Conservation (phyloP, 2,329 filamentous ascomycete genomes). For the Aureobasidium sp. region DNA sequence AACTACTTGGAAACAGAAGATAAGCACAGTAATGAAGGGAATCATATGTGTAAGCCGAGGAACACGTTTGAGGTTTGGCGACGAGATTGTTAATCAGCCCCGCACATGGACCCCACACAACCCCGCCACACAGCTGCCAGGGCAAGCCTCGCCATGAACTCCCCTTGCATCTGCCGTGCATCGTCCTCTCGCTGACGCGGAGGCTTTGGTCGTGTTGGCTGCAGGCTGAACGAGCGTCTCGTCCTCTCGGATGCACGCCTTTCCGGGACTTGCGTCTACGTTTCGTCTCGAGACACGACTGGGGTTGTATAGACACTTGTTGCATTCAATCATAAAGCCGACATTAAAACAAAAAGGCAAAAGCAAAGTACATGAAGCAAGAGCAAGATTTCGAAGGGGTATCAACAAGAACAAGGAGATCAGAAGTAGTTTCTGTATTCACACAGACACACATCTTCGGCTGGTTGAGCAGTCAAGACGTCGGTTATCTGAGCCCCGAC, state of each 20-base stretch:
- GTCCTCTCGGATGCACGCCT: neutral
- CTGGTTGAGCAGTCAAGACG: slow-evolving; percentile 31
- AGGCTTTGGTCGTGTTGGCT: too few relatives aligned
- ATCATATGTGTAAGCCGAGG: too few relatives aligned
- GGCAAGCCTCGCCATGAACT: too few relatives aligned
- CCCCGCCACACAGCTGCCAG: neutral
- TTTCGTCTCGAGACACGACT: too few relatives aligned
- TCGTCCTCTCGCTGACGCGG: too few relatives aligned
- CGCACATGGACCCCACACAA: too few relatives aligned
- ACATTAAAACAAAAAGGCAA: neutral
- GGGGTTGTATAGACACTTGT: too few relatives aligned
- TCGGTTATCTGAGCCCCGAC: slow-evolving; percentile 32
- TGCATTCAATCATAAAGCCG: neutral
- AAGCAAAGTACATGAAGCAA: neutral
- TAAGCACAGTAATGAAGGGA: neutral
- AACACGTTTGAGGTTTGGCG: too few relatives aligned
- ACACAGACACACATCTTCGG: slow-evolving; percentile 37
- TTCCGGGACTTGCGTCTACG: too few relatives aligned
- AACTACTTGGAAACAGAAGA: neutral
- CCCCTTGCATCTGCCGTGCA: neutral
- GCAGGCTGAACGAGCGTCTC: neutral
- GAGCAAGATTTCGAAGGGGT: neutral
- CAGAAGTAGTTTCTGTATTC: slow-evolving; percentile 37
- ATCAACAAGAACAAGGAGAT: neutral
- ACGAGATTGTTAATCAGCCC: too few relatives aligned